Base-by-base conservation (phyloP, 2,329 filamentous ascomycete species). In the Emergomyces pasteurianus region DNA sequence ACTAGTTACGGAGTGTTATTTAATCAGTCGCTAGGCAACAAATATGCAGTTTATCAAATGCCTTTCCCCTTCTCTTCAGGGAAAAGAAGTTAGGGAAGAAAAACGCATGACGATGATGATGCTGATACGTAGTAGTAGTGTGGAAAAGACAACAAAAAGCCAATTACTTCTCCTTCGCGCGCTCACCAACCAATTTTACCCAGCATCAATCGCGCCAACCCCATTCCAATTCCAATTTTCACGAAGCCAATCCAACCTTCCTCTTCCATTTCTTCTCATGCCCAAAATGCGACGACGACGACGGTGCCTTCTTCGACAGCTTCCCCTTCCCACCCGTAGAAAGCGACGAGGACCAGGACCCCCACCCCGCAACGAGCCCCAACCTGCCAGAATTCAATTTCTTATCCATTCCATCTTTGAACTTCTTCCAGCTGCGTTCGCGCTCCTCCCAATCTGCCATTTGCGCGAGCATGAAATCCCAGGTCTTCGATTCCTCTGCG, bases 391-490 rank as follows among this genome's bases (percentile, higher is more conserved):
- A 65, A 50, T 58, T 53, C 47, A 65, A 64, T n/a, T 53, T 60
- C 60, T 65, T 67, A 42, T 67, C 69, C 23, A 70, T 61, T 12
- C 68, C 67, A n/a, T 67, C 63, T 55, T 69, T 64, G 60, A 71
- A 74, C 54, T 65, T 69, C 63, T 66, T 68, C 72, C 72, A 74
- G 58, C 66, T 69, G 61, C 67, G 67, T 61, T 72, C 68, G 31
- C 72, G 63, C 61, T 71, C 70, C 38, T 76, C 72, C 75, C 75
- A 77, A 63, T 77, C 75, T 31, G 63, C 65, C 75, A 78, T 77
- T 65, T 78, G 76, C 0, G 66, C 68, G 1, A 72, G 46, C 73
- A 75, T 74, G 60, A 74, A 76, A 42, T 75, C 74, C 74, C 74
- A 76, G n/a, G 66, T 67, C 58, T 70, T 68, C 10, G 67, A 68